A percentile compares a stretch with the other conserved stretches of the same genome.
phyloP scores from a whole-genome alignment of 1,139 yeast genomes.

The Debaryomyces robertsiae region DNA sequence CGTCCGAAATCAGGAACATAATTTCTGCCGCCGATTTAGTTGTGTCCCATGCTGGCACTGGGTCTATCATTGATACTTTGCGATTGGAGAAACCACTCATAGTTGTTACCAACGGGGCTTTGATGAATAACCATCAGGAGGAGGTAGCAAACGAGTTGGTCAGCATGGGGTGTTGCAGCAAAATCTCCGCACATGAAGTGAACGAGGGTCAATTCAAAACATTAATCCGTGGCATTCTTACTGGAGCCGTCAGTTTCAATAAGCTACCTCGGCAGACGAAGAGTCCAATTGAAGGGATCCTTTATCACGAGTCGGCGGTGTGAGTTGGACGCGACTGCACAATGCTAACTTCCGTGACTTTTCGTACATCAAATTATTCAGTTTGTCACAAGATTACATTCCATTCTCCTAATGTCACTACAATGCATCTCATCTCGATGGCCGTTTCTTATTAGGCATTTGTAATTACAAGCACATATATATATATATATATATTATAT shows the following conservation, averaged over 20 bases:
- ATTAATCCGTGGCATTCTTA: conserved; percentile 5
- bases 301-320: conserved; percentile 3
- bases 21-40: conserved; percentile 55
- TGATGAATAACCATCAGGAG: conserved; percentile 86
- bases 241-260: conserved; percentile 4
- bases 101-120: conserved; percentile 65
- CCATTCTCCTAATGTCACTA: too few relatives aligned
- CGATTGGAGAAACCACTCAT: conserved; percentile 58
- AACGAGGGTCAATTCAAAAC: conserved; percentile 2
- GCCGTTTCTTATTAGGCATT: too few relatives aligned
- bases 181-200: conserved; percentile 11
- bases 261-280: conserved; percentile 3
- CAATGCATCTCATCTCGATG: too few relatives aligned
- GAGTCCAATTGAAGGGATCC: conserved; percentile 4
- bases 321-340: not conserved
- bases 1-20: conserved; percentile 38
- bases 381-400: too few relatives aligned
- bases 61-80: conserved; percentile 81
- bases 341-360: not conserved
- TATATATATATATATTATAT: too few relatives aligned
- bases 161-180: conserved; percentile 19
- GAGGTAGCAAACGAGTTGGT: conserved; percentile 71
- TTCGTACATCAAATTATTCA: too few relatives aligned
- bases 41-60: conserved; percentile 92
- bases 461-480: too few relatives aligned